Evolutionary conservation across 1,284 basidiomycete genomes (phyloP), one percentile per base, ranked within the genome.

Genomic region (Thecaphora thlaspeos): DNA sequence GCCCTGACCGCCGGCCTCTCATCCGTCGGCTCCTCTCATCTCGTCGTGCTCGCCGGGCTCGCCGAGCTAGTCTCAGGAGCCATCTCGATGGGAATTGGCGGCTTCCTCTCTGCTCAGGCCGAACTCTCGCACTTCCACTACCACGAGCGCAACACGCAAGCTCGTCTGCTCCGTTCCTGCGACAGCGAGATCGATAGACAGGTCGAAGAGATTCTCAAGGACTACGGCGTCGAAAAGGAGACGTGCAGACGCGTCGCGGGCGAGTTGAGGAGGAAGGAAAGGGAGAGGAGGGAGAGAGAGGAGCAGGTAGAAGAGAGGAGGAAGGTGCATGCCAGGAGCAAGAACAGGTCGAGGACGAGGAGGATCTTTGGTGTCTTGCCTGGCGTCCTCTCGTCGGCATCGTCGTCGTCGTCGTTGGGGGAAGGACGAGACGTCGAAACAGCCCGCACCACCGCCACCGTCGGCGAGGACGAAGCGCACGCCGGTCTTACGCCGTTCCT

Each of bases 161-260:
- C 87, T n/a, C 87, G 93, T 38, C 91, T 97, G 15, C 79, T 84
- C 5, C 86, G 90, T 17, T 90, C 87, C 46, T 97, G 94, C 77
- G 84, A 86, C 19, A 90, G 90, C 51, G 93, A 97, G 81, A 89
- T 97, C 85, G 91, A 96, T 80, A 86, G 93, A 45, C 94, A 97
- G 78, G 91, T 97, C 0, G 83, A 87, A 60, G 88, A 86, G 39
- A 86, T 98, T 4, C 85, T 97, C 12, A 89, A 88, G 2, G 88
- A 90, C 0, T 84, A 95, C 43, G 94, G 94, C 42, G 85, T 98
- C 30, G 88, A 92, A 63, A 87, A 91, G 71, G 82, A 83, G 41
- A 84, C 90, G 7, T 91, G 88, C 54, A 83, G 85, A 15, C 83
- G 86, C 23, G 89, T 97, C 21, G 89, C 91, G 14, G 46, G 43